phyloP scores from a whole-genome alignment of 129 eudicot species.

The Arctium lappa region DNA sequence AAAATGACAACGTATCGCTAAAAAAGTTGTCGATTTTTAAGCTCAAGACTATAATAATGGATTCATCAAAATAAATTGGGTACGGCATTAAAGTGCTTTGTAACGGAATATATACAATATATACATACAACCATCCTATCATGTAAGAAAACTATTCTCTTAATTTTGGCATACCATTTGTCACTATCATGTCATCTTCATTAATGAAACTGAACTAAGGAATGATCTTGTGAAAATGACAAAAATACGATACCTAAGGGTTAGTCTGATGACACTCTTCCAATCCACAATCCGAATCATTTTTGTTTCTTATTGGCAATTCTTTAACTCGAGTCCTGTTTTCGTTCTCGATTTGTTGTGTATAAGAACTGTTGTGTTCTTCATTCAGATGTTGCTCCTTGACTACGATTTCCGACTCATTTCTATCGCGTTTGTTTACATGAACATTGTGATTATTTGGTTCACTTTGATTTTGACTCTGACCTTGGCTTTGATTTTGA shows the following conservation, averaged over 20 bases:
- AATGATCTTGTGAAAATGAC: not conserved
- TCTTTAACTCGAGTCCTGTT: slow-evolving; percentile 9
- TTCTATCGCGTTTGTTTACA: not conserved
- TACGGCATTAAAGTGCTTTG: not conserved
- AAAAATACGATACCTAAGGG: not conserved
- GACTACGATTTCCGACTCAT: not conserved
- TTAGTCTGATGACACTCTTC: slow-evolving; percentile 30
- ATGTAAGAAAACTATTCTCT: not conserved
- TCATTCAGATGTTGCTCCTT: slow-evolving; percentile 25
- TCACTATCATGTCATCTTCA: not conserved
- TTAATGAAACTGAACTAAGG: not conserved
- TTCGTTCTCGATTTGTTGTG: slow-evolving; percentile 14
- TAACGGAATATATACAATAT: not conserved
- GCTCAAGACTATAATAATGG: not conserved
- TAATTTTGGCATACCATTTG: not conserved
- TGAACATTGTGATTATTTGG: not conserved
- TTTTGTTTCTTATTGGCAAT: not conserved
- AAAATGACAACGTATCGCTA: too few relatives aligned
- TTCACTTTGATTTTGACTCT: not conserved
- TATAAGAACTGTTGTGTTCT: slow-evolving; percentile 21
- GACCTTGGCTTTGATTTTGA: slow-evolving; percentile 5
- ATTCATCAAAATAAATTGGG: not conserved
- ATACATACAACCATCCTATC: not conserved
- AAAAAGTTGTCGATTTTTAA: too few relatives aligned
- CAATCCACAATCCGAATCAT: slow-evolving; percentile 11